phyloP scores from a whole-genome alignment of 306 rosid genomes.

The Vigna radiata region DNA sequence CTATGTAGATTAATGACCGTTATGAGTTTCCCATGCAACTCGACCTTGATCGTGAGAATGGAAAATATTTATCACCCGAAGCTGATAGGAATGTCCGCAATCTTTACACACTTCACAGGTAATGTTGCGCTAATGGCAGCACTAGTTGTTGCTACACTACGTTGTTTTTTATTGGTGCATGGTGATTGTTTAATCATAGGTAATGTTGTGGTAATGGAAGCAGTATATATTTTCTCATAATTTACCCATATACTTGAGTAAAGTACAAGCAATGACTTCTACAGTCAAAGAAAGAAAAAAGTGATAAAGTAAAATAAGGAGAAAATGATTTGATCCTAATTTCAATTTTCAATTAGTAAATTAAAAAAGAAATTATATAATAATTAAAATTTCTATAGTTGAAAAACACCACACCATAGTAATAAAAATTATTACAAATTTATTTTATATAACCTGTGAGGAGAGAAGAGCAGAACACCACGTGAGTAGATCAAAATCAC shows the following conservation, averaged over 20 bases:
- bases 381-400: too few relatives aligned
- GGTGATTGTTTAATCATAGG: not conserved
- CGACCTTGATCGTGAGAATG: constrained; percentile 91
- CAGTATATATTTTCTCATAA: not conserved
- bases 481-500: too few relatives aligned
- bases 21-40: constrained; percentile 99
- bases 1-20: constrained; percentile 86
- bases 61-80: constrained; percentile 94
- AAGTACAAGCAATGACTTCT: not conserved
- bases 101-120: constrained; percentile 99
- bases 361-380: too few relatives aligned
- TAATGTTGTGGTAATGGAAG: too few relatives aligned
- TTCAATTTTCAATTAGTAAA: too few relatives aligned
- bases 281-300: not conserved
- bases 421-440: too few relatives aligned
- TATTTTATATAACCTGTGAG: too few relatives aligned
- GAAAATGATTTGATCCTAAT: constrained; percentile 8
- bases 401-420: too few relatives aligned
- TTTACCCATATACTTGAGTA: not conserved
- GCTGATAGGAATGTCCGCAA: constrained; percentile 92
- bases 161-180: constrained; percentile 1
- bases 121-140: constrained; percentile 30
- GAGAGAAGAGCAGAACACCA: too few relatives aligned
- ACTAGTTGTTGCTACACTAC: constrained; percentile 5
- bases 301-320: not conserved